A percentile compares a stretch with the other conserved stretches of the same genome.
phyloP scores from a whole-genome alignment of 2,329 filamentous ascomycete genomes.

The Penicillium sp. region DNA sequence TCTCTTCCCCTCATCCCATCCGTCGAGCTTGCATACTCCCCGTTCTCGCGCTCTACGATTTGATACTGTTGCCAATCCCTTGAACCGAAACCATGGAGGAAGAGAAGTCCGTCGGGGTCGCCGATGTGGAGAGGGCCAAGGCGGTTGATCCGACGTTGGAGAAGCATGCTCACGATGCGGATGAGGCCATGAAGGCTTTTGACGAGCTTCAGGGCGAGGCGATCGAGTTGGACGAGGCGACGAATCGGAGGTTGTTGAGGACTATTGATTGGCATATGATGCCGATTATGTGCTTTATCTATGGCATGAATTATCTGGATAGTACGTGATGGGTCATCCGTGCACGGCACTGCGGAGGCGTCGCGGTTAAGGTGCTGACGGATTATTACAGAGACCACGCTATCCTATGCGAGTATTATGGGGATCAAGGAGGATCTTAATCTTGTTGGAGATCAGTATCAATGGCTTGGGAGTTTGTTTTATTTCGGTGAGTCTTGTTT shows the following conservation, averaged over 20 bases:
- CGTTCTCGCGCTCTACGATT: neutral
- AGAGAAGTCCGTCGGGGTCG: constrained; percentile 43
- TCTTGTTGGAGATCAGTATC: constrained; percentile 47
- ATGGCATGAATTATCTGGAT: constrained; percentile 59
- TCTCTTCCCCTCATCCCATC: neutral
- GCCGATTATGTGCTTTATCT: constrained; percentile 59
- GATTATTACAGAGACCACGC: constrained; percentile 41
- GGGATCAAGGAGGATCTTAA: constrained; percentile 50
- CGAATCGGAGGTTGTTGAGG: constrained; percentile 58
- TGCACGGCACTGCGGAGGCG: neutral
- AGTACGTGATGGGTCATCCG: constrained; percentile 30
- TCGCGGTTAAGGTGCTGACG: neutral
- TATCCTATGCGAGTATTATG: constrained; percentile 56
- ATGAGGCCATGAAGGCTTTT: constrained; percentile 61
- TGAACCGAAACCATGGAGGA: constrained; percentile 18
- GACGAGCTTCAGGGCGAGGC: constrained; percentile 49
- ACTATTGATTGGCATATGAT: constrained; percentile 63
- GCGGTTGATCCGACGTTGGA: constrained; percentile 39
- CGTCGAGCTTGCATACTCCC: neutral
- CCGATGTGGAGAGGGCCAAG: constrained; percentile 24
- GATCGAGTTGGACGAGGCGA: constrained; percentile 55
- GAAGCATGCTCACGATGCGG: constrained; percentile 57
- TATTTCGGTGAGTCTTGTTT: constrained; percentile 44
- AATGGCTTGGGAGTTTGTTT: constrained; percentile 54
- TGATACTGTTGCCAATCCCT: neutral